A percentile compares a stretch with the other conserved stretches of the same genome.
These are phyloP conservation scores for Xylaria multiplex DNA, from an alignment of 2,329 filamentous ascomycete genomes.

Conservation along the genomic window DNA sequence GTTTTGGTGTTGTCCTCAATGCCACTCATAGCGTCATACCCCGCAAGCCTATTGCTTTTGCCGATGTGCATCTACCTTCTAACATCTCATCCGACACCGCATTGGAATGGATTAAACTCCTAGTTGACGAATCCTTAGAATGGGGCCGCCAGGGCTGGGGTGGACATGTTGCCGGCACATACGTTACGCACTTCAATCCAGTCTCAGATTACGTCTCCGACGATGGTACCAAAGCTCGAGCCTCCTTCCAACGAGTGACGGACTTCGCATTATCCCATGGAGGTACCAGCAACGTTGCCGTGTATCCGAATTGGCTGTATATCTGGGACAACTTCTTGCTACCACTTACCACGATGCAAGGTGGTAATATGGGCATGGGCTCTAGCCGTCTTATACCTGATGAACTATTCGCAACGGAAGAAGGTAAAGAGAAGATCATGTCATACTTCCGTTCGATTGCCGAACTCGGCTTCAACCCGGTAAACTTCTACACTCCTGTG, in stretches of 20 bases:
- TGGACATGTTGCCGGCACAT: constrained; percentile 39
- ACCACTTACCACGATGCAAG: constrained; percentile 31
- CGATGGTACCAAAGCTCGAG: constrained; percentile 32
- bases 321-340: constrained; percentile 37
- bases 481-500: constrained; percentile 36
- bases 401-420: constrained; percentile 33
- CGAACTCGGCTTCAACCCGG: constrained; percentile 36
- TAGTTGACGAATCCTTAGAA: constrained; percentile 36
- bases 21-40: constrained; percentile 39
- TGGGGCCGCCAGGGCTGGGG: constrained; percentile 39
- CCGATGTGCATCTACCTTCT: constrained; percentile 37
- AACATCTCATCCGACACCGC: constrained; percentile 35
- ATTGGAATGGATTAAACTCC: constrained; percentile 36
- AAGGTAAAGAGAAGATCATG: constrained; percentile 35
- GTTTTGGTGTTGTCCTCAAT: constrained; percentile 59
- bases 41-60: constrained; percentile 36
- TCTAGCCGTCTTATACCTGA: constrained; percentile 37
- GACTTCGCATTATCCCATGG: constrained; percentile 38
- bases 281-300: constrained; percentile 35
- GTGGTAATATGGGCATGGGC: constrained; percentile 27
- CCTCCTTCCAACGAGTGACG: constrained; percentile 31
- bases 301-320: constrained; percentile 33
- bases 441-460: constrained; percentile 34
- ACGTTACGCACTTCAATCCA: constrained; percentile 38
- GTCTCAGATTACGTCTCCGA: constrained; percentile 33